Percentiles rank a stretch among this genome's conserved stretches.
Conservation (phyloP, 169 alveolate genomes). For the Eimeria praecox region DNA sequence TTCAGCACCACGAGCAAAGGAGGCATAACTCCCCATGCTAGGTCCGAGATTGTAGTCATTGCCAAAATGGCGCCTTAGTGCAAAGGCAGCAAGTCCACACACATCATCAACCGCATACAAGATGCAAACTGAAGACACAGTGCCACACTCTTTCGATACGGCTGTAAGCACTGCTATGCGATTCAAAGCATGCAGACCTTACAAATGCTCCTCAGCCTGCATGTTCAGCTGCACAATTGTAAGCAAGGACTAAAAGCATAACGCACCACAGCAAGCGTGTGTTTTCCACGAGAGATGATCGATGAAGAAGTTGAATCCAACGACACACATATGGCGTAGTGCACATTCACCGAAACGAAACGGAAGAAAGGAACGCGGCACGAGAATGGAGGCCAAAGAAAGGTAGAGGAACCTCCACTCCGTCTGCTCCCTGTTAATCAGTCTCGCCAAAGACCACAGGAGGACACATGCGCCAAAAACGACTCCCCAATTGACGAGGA, state of each 20-base stretch:
- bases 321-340: slow-evolving; percentile 42
- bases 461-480: slow-evolving; percentile 46
- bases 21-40: slow-evolving; percentile 43
- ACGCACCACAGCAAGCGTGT: too few relatives aligned
- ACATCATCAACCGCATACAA: background rate
- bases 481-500: slow-evolving; percentile 15
- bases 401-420: too few relatives aligned
- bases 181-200: background rate
- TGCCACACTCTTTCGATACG: background rate
- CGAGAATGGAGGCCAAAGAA: too few relatives aligned
- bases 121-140: background rate
- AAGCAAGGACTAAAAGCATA: background rate
- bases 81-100: too few relatives aligned
- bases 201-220: background rate
- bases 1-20: background rate
- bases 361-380: slow-evolving; percentile 4
- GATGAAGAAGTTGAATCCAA: slow-evolving; percentile 40
- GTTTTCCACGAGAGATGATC: slow-evolving; percentile 30
- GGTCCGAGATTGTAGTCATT: slow-evolving; percentile 1
- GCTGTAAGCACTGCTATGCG: background rate
- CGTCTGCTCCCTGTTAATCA: background rate
- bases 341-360: background rate
- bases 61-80: background rate
- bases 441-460: slow-evolving; percentile 16
- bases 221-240: background rate